Percentiles rank a stretch among this genome's conserved stretches.
Evolutionary conservation across 2,329 filamentous ascomycete genomes (phyloP).

Genomic region (Sclerotinia glacialis): DNA sequence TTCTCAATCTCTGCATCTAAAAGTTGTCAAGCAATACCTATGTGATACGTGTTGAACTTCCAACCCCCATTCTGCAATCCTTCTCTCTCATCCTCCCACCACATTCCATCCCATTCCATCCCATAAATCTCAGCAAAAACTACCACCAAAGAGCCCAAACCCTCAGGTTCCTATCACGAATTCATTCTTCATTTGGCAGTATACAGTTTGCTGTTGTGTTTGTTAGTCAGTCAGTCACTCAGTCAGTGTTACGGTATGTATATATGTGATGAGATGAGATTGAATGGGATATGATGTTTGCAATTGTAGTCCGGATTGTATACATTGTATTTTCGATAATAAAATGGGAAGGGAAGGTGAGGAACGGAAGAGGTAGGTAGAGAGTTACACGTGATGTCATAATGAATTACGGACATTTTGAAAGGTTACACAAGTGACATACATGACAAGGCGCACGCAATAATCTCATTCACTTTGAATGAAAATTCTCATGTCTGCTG

Average conservation of each 20-base stretch:
- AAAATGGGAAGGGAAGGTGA: neutral
- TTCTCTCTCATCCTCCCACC: no score
- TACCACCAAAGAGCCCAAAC: neutral
- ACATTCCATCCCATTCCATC: neutral
- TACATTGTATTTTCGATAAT: neutral
- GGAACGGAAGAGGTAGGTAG: no score
- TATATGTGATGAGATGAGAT: no score
- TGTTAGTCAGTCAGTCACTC: no score
- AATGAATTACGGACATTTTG: neutral
- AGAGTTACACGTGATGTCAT: constrained; percentile 9
- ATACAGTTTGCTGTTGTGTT: neutral
- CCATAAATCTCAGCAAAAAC: neutral
- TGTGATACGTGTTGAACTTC: no score
- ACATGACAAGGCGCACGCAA: neutral
- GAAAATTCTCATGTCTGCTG: neutral
- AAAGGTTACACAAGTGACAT: neutral
- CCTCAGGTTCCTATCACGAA: neutral
- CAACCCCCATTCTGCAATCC: no score
- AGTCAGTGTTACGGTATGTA: neutral
- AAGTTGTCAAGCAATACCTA: no score
- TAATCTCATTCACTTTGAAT: neutral
- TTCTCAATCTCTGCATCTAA: no score
- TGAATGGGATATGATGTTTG: neutral
- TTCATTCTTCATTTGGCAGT: neutral
- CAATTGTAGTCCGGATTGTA: neutral